Evolutionary conservation across 2,329 filamentous ascomycete species (phyloP), one percentile per base, ranked within the genome.

Genomic region (Penicillium sp.): DNA sequence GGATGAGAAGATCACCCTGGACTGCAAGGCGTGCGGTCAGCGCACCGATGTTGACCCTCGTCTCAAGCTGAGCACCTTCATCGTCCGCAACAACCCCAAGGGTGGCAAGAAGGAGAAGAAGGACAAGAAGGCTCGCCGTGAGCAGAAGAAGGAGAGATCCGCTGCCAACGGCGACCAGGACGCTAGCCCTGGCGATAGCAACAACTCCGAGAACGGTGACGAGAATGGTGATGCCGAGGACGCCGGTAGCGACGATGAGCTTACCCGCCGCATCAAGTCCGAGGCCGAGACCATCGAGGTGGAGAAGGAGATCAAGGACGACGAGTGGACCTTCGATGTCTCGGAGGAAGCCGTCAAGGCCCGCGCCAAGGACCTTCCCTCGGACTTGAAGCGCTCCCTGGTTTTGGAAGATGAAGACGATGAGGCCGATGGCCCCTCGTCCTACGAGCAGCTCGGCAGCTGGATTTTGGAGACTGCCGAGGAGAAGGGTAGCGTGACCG

Each of bases 21-120:
- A 99, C 82, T 99, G 95, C 90, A 99, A 99, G 84, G 95, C 95
- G 66, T 99, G 95, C 77, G 95, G 95, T 76, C 91, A 96, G 81
- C 93, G 92, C 75, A 91, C 91, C 69, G 90, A 95, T 66, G 94
- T 97, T 59, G 94, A 98, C 74, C 85, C 93, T 69, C 92, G 93
- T 76, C 88, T 96, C 79, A 99, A 99, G 86, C 89, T 99, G 69
- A 96, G 91, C 80, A 91, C 92, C 66, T 99, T 97, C 85, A 97
- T 99, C 78, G 83, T 98, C 78, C 98, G 98, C 87, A 96, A 95
- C 78, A 89, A 92, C 79, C 67, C 72, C 56, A 96, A 96, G 84
- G 92, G 92, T 80, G 87, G 88, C 42, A 97, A 97, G 87, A 97
- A 96, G 82, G 92, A 97, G 85, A 98, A 97, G 86, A 90, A 92